phyloP scores from a whole-genome alignment of 2,329 filamentous ascomycete species.

The Colletotrichum musicola region DNA sequence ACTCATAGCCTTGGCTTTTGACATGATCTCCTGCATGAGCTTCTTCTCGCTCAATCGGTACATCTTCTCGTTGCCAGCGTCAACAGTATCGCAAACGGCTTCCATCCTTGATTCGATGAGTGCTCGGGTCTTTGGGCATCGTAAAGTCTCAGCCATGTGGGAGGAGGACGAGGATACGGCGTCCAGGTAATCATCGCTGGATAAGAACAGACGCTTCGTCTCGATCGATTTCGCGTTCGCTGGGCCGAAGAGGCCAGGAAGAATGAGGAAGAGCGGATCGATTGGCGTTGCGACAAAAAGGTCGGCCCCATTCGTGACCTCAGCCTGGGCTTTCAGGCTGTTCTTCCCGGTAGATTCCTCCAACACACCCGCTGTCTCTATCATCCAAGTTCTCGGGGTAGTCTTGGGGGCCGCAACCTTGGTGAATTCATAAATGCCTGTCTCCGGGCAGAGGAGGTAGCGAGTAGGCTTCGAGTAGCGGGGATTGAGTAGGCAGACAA shows the following conservation, averaged over 20 bases:
- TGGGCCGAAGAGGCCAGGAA: conserved; percentile 75
- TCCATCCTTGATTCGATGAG: conserved; percentile 75
- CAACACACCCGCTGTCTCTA: conserved; percentile 53
- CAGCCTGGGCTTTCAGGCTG: conserved; percentile 40
- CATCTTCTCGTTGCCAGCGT: conserved; percentile 87
- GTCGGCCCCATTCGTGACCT: conserved; percentile 74
- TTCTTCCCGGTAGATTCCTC: conserved; percentile 40
- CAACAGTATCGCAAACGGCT: conserved; percentile 82
- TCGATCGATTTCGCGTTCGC: conserved; percentile 57
- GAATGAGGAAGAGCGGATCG: conserved; percentile 85
- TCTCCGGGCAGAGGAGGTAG: conserved; percentile 72
- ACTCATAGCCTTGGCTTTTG: conserved; percentile 80
- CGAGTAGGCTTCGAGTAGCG: conserved; percentile 66
- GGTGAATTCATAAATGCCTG: conserved; percentile 75
- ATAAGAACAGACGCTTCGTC: conserved; percentile 74
- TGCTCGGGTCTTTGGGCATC: conserved; percentile 58
- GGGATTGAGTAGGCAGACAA: conserved; percentile 72
- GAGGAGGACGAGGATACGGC: conserved; percentile 66
- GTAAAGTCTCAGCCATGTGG: conserved; percentile 71
- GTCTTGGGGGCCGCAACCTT: conserved; percentile 65
- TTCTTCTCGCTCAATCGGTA: conserved; percentile 83
- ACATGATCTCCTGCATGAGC: conserved; percentile 72
- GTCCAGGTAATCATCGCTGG: conserved; percentile 80
- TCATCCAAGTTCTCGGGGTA: conserved; percentile 72
- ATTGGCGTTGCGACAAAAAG: conserved; percentile 87